Evolutionary conservation across 2,329 filamentous ascomycete species (phyloP).

Genomic region (Nemania sp.): DNA sequence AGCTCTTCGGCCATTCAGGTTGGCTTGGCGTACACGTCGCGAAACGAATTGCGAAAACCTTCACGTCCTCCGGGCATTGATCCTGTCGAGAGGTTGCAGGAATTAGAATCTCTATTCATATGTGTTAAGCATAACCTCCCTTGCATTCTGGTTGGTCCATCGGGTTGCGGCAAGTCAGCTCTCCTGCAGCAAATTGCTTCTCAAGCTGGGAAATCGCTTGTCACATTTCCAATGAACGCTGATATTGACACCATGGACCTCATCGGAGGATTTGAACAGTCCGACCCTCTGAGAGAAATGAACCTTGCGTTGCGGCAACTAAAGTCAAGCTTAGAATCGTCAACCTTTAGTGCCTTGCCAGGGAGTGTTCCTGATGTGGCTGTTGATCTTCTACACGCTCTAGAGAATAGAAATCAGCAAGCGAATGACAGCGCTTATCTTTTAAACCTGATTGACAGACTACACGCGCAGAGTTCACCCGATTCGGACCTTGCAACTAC

Average conservation of each 20-base stretch:
- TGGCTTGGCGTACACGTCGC: constrained; percentile 77
- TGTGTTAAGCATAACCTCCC: constrained; percentile 90
- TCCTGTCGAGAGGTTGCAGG: constrained; percentile 69
- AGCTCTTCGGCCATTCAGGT: constrained; percentile 77
- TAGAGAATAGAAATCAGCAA: constrained; percentile 59
- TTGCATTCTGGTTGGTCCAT: constrained; percentile 86
- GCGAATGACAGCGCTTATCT: constrained; percentile 55
- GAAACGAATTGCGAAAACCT: constrained; percentile 68
- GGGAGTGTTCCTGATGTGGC: constrained; percentile 59
- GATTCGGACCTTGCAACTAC: constrained; percentile 61
- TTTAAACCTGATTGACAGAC: constrained; percentile 53
- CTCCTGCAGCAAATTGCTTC: constrained; percentile 85
- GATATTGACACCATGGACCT: constrained; percentile 98
- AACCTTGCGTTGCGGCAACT: constrained; percentile 66
- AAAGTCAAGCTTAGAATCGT: constrained; percentile 58
- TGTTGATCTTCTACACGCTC: constrained; percentile 63
- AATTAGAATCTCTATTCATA: constrained; percentile 87
- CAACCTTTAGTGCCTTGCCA: constrained; percentile 63
- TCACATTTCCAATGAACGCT: constrained; percentile 89
- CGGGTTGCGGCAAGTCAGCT: constrained; percentile 87
- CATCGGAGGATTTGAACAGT: constrained; percentile 95
- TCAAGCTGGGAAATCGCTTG: constrained; percentile 77
- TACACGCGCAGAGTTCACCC: constrained; percentile 58
- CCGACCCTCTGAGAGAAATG: constrained; percentile 81
- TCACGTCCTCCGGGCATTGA: constrained; percentile 64